Percentiles rank a stretch among this genome's conserved stretches.
phyloP scores from a whole-genome alignment of 805 yeast genomes.

The Sugiyamaella mastotermitis region DNA sequence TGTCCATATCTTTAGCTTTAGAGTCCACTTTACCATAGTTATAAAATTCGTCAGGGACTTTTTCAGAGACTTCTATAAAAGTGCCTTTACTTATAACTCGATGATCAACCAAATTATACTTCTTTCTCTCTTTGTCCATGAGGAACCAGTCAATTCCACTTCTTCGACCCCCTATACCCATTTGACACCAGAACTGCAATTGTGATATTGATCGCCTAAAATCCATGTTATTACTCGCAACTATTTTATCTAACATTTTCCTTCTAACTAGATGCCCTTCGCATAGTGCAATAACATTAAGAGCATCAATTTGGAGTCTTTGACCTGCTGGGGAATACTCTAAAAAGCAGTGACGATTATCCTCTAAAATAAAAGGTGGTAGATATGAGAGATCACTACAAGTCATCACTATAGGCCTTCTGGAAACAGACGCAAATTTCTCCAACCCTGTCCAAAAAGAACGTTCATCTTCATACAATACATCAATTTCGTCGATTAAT shows the following conservation, averaged over 20 bases:
- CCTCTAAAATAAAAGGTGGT: slow-evolving; percentile 35
- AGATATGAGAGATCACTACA: slow-evolving; percentile 32
- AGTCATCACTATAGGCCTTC: slow-evolving; percentile 67
- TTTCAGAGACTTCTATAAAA: slow-evolving; percentile 2
- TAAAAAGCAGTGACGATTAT: slow-evolving; percentile 29
- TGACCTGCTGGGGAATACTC: slow-evolving; percentile 22
- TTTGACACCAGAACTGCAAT: slow-evolving; percentile 33
- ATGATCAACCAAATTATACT: neutral
- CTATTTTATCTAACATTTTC: slow-evolving; percentile 17
- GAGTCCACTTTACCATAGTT: neutral
- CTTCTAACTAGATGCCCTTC: slow-evolving; percentile 31
- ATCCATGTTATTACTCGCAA: slow-evolving; percentile 22
- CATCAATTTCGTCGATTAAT: slow-evolving; percentile 80
- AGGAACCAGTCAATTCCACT: slow-evolving; percentile 30
- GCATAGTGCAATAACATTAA: slow-evolving; percentile 28
- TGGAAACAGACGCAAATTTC: slow-evolving; percentile 51
- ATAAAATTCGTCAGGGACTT: neutral
- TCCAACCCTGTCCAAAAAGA: slow-evolving; percentile 74
- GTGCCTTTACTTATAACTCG: slow-evolving; percentile 24
- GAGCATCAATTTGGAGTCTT: slow-evolving; percentile 21
- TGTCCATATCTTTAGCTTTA: neutral
- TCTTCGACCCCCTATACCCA: slow-evolving; percentile 29
- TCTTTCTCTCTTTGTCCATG: slow-evolving; percentile 17
- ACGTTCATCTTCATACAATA: slow-evolving; percentile 68
- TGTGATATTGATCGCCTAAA: slow-evolving; percentile 24